Base-by-base conservation (phyloP, 495 filamentous ascomycete genomes). In the Aspergillus hancockii region DNA sequence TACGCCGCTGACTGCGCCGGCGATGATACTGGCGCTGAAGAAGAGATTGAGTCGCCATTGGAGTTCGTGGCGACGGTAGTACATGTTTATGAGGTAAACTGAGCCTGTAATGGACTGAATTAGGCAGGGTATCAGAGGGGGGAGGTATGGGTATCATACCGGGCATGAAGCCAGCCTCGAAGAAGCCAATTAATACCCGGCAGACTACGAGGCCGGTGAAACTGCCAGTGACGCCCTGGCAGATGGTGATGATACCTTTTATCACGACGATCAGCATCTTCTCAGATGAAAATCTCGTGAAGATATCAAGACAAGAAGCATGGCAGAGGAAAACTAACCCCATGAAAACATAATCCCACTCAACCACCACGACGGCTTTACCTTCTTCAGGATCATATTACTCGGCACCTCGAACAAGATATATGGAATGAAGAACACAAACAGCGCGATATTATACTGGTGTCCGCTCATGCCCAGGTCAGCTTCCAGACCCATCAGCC, bases 361-460 rank as follows among this genome's bases (percentile, higher is more conserved):
- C 41, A 88, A 67, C 74, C 80, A 87, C 54, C 74, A 76, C 1
- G 79, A 84, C 8, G 89, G 89, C 0, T 80, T 76, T 10, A 90
- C 67, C 52, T 80, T 83, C 71, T 85, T 88, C 70, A 90, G 73
- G 57, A 90, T 74, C 8, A 90, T 72, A 66, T 90, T 90, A 60
- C 76, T 79, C 12, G 85, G 87, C 47, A 90, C 79, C 63, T 90
- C 86, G 45, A 87, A 81, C 5, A 86, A 67, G 51, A 85, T 82
- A 66, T 90, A 90, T 36, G 83, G 84, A 3, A 86, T 77, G 68
- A 89, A 90, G 71, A 87, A 88, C 14, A 88, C 77, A 51, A 84
- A 81, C 1, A 88, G 75, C 18, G 85, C 84, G 46, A 88, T 73
- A 59, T 88, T 88, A 34, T 79, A 86, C 68, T 82, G 73, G 56